A percentile compares a stretch with the other conserved stretches of the same genome.
phyloP scores from a whole-genome alignment of 1,284 basidiomycete genomes.

The Entoloma clypeatum region DNA sequence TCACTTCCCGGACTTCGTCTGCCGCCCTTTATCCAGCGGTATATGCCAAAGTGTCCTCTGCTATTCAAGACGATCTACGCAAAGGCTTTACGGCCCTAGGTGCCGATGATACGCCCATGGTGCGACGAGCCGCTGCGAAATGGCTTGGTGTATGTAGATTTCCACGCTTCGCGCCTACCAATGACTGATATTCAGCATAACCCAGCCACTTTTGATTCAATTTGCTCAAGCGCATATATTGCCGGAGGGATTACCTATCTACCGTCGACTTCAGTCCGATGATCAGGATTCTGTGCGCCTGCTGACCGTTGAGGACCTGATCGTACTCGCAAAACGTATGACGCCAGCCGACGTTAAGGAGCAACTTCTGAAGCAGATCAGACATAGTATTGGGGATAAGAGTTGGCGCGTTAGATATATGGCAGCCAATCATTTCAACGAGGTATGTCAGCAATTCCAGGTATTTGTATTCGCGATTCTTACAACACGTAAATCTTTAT shows the following conservation, averaged over 20 bases:
- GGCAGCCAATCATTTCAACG: slow-evolving; percentile 98
- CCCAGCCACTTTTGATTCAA: slow-evolving; percentile 73
- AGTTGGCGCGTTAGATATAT: slow-evolving; percentile 99
- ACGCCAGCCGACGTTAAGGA: slow-evolving; percentile 87
- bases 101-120: slow-evolving; percentile 98
- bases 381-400: slow-evolving; percentile 89
- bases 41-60: slow-evolving; percentile 74
- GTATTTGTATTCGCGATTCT: background rate
- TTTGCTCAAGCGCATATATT: slow-evolving; percentile 78
- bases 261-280: slow-evolving; percentile 91
- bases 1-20: slow-evolving; percentile 97
- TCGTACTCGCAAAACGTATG: slow-evolving; percentile 86
- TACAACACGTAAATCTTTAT: slow-evolving; percentile 8
- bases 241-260: slow-evolving; percentile 88
- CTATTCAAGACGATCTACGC: slow-evolving; percentile 86
- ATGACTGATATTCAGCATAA: slow-evolving; percentile 1
- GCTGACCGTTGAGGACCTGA: slow-evolving; percentile 94
- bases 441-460: slow-evolving; percentile 49
- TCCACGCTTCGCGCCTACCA: background rate
- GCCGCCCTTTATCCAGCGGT: slow-evolving; percentile 94
- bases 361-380: slow-evolving; percentile 85
- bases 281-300: slow-evolving; percentile 99
- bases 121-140: slow-evolving; percentile 93
- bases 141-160: slow-evolving; percentile 85
- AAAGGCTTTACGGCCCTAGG: slow-evolving; percentile 83